phyloP scores from a whole-genome alignment of 2,329 filamentous ascomycete species.

The Cladosporium oxysporum region DNA sequence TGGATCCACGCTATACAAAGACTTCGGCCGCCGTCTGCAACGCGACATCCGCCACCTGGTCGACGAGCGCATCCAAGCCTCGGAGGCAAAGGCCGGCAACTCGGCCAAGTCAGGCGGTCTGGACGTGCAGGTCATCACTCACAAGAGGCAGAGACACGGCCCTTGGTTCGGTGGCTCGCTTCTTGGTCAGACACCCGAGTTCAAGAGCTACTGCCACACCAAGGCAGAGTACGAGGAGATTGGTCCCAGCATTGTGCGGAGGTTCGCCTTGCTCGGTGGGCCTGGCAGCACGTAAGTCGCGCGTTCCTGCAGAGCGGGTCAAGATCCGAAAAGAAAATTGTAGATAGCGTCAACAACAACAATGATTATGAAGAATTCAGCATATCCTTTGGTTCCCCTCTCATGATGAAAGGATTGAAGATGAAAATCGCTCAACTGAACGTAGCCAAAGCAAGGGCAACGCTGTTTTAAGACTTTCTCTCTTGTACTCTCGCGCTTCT shows the following conservation, averaged over 20 bases:
- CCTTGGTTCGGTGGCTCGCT: constrained; percentile 98
- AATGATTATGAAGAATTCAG: constrained; percentile 5
- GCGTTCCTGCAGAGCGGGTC: background rate
- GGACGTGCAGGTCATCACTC: constrained; percentile 94
- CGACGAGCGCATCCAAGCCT: constrained; percentile 87
- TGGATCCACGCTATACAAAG: constrained; percentile 96
- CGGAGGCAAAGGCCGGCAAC: constrained; percentile 79
- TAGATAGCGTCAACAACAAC: constrained; percentile 15
- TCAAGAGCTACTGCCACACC: constrained; percentile 96
- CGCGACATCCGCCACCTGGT: constrained; percentile 96
- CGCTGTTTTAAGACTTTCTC: too few species aligned
- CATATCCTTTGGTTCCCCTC: background rate
- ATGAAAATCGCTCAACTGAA: background rate
- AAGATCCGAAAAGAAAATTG: background rate
- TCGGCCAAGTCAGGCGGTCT: constrained; percentile 91
- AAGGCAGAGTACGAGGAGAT: constrained; percentile 84
- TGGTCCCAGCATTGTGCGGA: constrained; percentile 89
- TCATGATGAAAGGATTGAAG: background rate
- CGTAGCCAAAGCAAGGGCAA: too few species aligned
- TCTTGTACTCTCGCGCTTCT: background rate
- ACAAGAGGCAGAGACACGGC: constrained; percentile 95
- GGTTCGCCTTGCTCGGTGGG: constrained; percentile 90
- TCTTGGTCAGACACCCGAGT: constrained; percentile 95
- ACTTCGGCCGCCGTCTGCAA: constrained; percentile 94
- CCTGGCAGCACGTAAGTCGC: constrained; percentile 72